A percentile compares a stretch with the other conserved stretches of the same genome.
These are phyloP conservation scores for Leucoagaricus sp. DNA, from an alignment of 1,284 basidiomycete genomes.

Conservation along the genomic window DNA sequence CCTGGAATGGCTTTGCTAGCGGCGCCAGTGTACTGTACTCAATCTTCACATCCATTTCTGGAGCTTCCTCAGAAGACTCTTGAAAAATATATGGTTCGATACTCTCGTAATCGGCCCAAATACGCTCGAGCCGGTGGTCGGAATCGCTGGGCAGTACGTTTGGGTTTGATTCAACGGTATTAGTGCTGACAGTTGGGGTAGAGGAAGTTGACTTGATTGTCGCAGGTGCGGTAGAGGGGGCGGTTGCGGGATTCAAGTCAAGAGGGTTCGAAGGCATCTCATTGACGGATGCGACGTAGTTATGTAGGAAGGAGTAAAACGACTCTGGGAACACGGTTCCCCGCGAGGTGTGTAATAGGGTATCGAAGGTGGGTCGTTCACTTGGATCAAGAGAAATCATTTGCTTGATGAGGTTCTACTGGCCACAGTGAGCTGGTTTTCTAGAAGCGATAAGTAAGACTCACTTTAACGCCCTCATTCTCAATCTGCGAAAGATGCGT, in stretches of 20 bases:
- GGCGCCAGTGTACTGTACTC: constrained; percentile 43
- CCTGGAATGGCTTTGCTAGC: constrained; percentile 65
- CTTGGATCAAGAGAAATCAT: constrained; percentile 88
- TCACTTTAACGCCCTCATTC: constrained; percentile 79
- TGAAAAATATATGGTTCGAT: constrained; percentile 69
- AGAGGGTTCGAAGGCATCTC: constrained; percentile 57
- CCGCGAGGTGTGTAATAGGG: constrained; percentile 76
- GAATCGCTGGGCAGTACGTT: constrained; percentile 67
- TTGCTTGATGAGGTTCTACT: constrained; percentile 79
- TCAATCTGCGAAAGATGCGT: constrained; percentile 75
- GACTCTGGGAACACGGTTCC: constrained; percentile 86
- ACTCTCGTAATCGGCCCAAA: constrained; percentile 83
- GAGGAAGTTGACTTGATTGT: constrained; percentile 29
- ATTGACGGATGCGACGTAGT: constrained; percentile 82
- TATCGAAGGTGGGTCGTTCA: constrained; percentile 82
- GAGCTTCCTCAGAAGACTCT: constrained; percentile 42
- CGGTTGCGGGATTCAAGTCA: constrained; percentile 29
- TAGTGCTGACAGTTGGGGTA: constrained; percentile 25
- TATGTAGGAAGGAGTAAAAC: constrained; percentile 94
- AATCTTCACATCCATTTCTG: constrained; percentile 53
- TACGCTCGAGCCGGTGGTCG: constrained; percentile 72
- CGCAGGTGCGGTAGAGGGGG: constrained; percentile 18
- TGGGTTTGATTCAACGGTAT: constrained; percentile 25
- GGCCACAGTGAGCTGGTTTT: constrained; percentile 24
- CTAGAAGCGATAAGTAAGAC: constrained; percentile 26